Evolutionary conservation across 1,139 yeast genomes (phyloP).

Genomic region (Suhomyces anneliseae): DNA sequence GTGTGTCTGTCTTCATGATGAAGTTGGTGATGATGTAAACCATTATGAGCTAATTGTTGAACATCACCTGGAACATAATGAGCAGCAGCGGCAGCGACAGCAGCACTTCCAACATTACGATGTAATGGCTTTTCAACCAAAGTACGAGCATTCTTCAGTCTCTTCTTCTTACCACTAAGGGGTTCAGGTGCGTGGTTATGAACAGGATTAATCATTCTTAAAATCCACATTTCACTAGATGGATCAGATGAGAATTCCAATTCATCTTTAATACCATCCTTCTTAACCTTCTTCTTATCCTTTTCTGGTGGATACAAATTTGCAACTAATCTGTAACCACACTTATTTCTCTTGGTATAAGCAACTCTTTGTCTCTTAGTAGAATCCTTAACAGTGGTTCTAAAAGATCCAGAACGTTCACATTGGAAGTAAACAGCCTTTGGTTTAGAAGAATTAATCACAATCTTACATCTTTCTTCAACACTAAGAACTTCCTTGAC

Average conservation of each 20-base stretch:
- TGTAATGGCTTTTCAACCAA: conserved; percentile 50
- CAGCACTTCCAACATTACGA: conserved; percentile 19
- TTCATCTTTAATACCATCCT: conserved; percentile 27
- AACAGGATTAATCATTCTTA: conserved; percentile 49
- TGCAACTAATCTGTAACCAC: conserved; percentile 51
- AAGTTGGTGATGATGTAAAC: conserved; percentile 21
- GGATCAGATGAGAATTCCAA: conserved; percentile 19
- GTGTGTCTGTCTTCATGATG: conserved; percentile 27
- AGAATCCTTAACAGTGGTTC: conserved; percentile 52
- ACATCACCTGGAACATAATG: conserved; percentile 25
- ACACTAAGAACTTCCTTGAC: conserved; percentile 44
- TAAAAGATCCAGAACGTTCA: conserved; percentile 48
- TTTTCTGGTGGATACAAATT: conserved; percentile 48
- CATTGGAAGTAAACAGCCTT: conserved; percentile 54
- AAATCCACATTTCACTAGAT: conserved; percentile 45
- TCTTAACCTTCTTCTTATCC: conserved; percentile 34
- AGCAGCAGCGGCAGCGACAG: conserved; percentile 14
- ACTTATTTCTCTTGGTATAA: conserved; percentile 51
- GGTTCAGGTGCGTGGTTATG: conserved; percentile 53
- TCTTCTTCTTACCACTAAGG: conserved; percentile 33
- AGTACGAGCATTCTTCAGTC: conserved; percentile 42
- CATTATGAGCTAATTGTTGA: conserved; percentile 19
- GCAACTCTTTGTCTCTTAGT: conserved; percentile 51
- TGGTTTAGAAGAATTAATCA: conserved; percentile 50
- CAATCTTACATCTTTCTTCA: conserved; percentile 50